Percentiles rank a stretch among this genome's conserved stretches.
Conservation (phyloP, 805 yeast species). For the Danielozyma ontarioensis region DNA sequence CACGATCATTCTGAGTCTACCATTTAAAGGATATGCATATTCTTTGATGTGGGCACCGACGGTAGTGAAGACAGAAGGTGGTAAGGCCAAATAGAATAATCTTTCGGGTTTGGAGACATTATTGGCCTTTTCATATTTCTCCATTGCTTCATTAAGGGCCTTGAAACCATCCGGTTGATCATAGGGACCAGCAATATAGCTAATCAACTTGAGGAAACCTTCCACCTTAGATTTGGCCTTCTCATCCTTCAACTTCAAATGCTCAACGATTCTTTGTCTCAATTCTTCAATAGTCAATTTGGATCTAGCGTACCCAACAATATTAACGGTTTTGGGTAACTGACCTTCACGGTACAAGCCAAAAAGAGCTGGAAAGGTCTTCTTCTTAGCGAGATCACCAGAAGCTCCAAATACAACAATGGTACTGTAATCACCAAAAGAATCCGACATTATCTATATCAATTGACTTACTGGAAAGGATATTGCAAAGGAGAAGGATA, state of each 20-base stretch:
- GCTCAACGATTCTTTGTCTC: conserved; percentile 57
- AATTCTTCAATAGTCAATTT: conserved; percentile 63
- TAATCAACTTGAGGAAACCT: conserved; percentile 59
- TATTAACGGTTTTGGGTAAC: conserved; percentile 62
- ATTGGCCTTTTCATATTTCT: conserved; percentile 49
- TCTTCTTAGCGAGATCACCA: conserved; percentile 93
- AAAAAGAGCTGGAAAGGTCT: conserved; percentile 84
- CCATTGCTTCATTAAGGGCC: conserved; percentile 49
- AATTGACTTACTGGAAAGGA: too few relatives aligned
- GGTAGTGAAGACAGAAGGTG: conserved; percentile 83
- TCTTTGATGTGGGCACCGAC: conserved; percentile 74
- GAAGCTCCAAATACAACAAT: conserved; percentile 91
- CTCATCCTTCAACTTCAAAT: conserved; percentile 50
- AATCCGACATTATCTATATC: conserved; percentile 19
- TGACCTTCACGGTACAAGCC: conserved; percentile 65
- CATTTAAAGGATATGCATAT: conserved; percentile 59
- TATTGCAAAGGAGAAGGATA: too few relatives aligned
- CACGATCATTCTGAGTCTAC: conserved; percentile 73
- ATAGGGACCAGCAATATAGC: conserved; percentile 76
- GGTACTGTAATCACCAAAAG: conserved; percentile 61
- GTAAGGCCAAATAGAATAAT: conserved; percentile 87
- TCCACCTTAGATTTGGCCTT: conserved; percentile 40
- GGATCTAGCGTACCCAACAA: conserved; percentile 92
- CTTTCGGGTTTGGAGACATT: conserved; percentile 59
- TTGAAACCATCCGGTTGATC: conserved; percentile 74